These are phyloP conservation scores for Stylosanthes scabra DNA, from an alignment of 331 rosid genomes.

Conservation along the genomic window DNA sequence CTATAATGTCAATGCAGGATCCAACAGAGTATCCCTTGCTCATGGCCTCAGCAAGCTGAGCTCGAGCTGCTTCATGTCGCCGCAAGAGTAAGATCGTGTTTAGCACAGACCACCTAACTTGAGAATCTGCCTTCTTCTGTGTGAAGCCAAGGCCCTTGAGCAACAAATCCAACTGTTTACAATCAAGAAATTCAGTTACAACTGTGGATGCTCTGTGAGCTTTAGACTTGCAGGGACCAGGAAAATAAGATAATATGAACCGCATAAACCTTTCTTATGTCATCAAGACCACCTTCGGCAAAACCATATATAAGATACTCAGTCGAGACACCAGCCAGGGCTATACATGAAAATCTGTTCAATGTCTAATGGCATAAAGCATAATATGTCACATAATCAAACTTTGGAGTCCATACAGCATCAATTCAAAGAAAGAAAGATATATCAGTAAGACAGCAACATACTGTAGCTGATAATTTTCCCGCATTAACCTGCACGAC, in stretches of 20 bases:
- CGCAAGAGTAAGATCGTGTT: constrained; percentile 73
- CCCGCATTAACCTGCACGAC: constrained; percentile 73
- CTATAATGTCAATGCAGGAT: constrained; percentile 74
- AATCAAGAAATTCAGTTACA: constrained; percentile 35
- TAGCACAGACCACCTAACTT: constrained; percentile 92
- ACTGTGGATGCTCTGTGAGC: constrained; percentile 3
- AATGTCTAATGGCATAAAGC: constrained; percentile 61
- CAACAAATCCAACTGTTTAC: constrained; percentile 68
- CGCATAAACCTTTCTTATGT: constrained; percentile 78
- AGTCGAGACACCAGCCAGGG: constrained; percentile 88
- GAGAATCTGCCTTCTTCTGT: constrained; percentile 93
- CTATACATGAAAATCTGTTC: constrained; percentile 91
- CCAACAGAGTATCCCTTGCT: constrained; percentile 74
- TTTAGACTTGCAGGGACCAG: constrained; percentile 15
- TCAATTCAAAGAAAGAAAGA: constrained; percentile 3
- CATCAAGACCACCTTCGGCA: constrained; percentile 95
- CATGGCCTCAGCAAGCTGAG: constrained; percentile 83
- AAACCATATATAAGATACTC: constrained; percentile 86
- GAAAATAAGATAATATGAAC: not conserved
- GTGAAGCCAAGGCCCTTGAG: constrained; percentile 79
- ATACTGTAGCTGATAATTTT: constrained; percentile 82
- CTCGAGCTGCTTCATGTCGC: constrained; percentile 75
- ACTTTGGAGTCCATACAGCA: not conserved
- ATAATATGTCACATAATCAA: constrained; percentile 30
- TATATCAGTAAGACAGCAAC: constrained; percentile 32